Conservation (phyloP, 192 early-diverging fungal species). For the Coemansia sp. region DNA sequence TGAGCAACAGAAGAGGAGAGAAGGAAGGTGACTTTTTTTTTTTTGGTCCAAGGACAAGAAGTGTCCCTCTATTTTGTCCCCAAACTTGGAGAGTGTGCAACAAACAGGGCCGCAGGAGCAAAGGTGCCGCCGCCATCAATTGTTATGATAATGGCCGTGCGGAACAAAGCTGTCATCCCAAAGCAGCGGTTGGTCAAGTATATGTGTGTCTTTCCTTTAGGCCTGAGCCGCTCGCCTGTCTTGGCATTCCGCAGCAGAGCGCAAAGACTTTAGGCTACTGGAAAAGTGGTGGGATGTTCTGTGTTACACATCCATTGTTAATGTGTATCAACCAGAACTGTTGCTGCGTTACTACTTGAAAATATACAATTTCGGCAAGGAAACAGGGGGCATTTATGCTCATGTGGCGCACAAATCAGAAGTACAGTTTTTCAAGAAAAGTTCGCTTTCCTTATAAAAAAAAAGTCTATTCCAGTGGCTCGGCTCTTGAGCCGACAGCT, state of each 20-base stretch:
- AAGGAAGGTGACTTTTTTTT: too few relatives aligned
- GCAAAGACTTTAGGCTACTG: too few relatives aligned
- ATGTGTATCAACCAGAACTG: too few relatives aligned
- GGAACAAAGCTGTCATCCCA: constrained; percentile 8
- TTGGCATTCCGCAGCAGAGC: neutral
- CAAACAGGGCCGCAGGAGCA: neutral
- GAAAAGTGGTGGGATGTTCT: too few relatives aligned
- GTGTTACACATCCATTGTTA: too few relatives aligned
- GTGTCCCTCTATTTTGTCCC: neutral
- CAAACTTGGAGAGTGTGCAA: neutral
- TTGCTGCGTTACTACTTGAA: neutral
- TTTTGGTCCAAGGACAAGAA: neutral
- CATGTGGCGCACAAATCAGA: too few relatives aligned
- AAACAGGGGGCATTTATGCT: too few relatives aligned
- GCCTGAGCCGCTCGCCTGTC: neutral
- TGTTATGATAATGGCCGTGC: neutral
- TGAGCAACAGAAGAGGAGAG: neutral
- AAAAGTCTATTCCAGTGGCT: neutral
- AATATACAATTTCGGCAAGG: too few relatives aligned
- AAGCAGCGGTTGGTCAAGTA: too few relatives aligned
- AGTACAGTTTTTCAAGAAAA: too few relatives aligned
- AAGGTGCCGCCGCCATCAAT: neutral
- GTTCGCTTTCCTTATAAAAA: neutral
- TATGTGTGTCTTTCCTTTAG: neutral
- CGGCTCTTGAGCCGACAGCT: neutral